Evolutionary conservation across 371 early-diverging fungal species (phyloP), one percentile per base, ranked within the genome.

Genomic region (Rhizomucor miehei): DNA sequence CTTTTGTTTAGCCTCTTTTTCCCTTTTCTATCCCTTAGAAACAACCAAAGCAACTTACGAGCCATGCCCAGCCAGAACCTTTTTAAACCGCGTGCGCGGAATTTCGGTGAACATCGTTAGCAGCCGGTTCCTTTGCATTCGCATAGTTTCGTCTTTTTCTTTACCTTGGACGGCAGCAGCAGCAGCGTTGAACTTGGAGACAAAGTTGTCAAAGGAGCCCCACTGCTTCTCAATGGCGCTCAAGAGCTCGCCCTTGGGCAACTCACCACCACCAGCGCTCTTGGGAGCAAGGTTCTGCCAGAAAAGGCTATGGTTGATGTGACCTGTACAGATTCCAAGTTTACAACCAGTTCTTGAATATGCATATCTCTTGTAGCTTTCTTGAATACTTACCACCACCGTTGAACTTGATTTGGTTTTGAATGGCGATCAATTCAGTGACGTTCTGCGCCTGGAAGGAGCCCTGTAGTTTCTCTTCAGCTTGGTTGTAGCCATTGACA

Each of bases 41-140:
- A 16, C 11, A 57, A 20, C 17, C 23, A 37, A 67, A 20, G 19
- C 23, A 37, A 67, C 79, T 69, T 77, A 88, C 90, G 68, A 97
- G 76, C 99, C 99, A 99, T 10, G 91, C 94, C 99, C 99, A 99
- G 13, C 99, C 99, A 46, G 90, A 90, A 46, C 99, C 65, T 69
- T 38, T 29, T 21, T 13, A 17, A 43, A n/a, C 47, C 46, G 23
- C 20, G 3, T 51, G 39, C 19, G 29, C 29, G 51, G 37, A 23
- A 23, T 23, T 21, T 48, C 16, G 17, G 48, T 0, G 44, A 48
- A 25, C 12, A 46, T n/a, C n/a, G n/a, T n/a, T n/a, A n/a, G n/a
- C n/a, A n/a, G n/a, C n/a, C n/a, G n/a, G 29, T 5, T 29, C 8
- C 8, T 29, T 20, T 24, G 48, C 12, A 37, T 23, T 17, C 24